A percentile compares a stretch with the other conserved stretches of the same genome.
phyloP scores from a whole-genome alignment of 139 green algal genomes.

The Chlamydomonas urium region DNA sequence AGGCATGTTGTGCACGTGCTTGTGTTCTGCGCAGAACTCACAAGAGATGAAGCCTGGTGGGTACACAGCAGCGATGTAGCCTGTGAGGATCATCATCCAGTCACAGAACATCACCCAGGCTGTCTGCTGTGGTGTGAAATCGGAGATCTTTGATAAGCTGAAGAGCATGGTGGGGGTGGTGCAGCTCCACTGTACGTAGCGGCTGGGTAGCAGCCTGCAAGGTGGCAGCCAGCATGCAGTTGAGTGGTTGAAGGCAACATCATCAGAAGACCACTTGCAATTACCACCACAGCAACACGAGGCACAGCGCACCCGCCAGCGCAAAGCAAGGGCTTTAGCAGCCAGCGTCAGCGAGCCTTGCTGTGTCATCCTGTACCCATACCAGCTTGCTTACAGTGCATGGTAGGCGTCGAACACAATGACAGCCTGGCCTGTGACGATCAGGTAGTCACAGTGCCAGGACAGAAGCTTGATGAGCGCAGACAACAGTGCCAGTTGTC shows the following conservation, averaged over 20 bases:
- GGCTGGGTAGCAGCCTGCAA: conserved; percentile 16
- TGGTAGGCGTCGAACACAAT: conserved; percentile 14
- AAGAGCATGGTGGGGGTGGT: conserved; percentile 31
- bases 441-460: conserved; percentile 43
- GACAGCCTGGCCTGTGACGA: conserved; percentile 23
- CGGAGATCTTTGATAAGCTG: conserved; percentile 19
- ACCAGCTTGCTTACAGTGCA: conserved; percentile 19
- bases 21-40: no score
- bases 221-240: no score
- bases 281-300: no score
- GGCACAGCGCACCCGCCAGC: no score
- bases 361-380: no score
- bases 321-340: no score
- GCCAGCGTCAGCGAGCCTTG: no score
- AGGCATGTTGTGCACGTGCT: no score
- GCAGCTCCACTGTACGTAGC: conserved; percentile 28
- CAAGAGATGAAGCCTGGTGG: conserved; percentile 4
- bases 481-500: conserved; percentile 43
- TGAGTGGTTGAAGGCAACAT: no score
- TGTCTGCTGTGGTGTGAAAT: not conserved
- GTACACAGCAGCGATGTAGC: conserved; percentile 13
- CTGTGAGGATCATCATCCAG: conserved; percentile 17
- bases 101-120: not conserved
- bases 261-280: no score
- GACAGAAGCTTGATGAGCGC: conserved; percentile 38